Base-by-base conservation (phyloP, 2,329 filamentous ascomycete genomes). In the Trichophyton schoenleinii region DNA sequence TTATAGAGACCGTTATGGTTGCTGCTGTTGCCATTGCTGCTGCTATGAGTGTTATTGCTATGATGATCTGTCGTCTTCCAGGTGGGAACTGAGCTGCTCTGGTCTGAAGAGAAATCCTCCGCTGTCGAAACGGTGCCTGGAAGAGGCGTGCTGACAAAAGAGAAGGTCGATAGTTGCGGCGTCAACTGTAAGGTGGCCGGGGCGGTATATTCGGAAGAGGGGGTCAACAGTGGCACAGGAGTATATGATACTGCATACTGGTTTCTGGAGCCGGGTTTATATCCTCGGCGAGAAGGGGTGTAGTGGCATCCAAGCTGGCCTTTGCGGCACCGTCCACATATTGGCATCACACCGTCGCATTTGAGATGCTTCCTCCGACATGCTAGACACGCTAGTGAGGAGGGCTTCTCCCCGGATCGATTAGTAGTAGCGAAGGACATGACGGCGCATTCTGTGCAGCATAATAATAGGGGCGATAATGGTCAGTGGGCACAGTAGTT, bases 241-340 rank as follows among this genome's bases (percentile, higher is more conserved):
- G 36, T 42, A 15, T 59, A 46, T 20, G 60, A 41, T 34, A 69
- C 67, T n/a, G 67, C 67, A 53, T 72, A 70, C 59, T 75, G 74
- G 64, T 74, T 78, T 69, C 79, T 80, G n/a, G 81, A 78, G 1
- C 82, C 82, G 13, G 86, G 86, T 72, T 87, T 89, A 75, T 88
- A 89, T 34, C 88, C 88, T 63, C 88, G 82, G 49, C 87, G 84
- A 44, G 87, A 90, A 52, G 86, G 84, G 57, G 89, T 83, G 70
- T 89, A 91, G 68, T 84, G 75, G 71, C 88, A 92, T 57, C 85
- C 79, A 18, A 79, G 75, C 61, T 81, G 80, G 57, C 81, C 79
- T 58, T 77, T 73, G 22, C 75, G 74, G 72, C 88, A 91, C 60
- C 88, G 83, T 55, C 81, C 80, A 73, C 88, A 91, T 36, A 74